Conservation (phyloP, 805 yeast species). For the Candida verbasci region DNA sequence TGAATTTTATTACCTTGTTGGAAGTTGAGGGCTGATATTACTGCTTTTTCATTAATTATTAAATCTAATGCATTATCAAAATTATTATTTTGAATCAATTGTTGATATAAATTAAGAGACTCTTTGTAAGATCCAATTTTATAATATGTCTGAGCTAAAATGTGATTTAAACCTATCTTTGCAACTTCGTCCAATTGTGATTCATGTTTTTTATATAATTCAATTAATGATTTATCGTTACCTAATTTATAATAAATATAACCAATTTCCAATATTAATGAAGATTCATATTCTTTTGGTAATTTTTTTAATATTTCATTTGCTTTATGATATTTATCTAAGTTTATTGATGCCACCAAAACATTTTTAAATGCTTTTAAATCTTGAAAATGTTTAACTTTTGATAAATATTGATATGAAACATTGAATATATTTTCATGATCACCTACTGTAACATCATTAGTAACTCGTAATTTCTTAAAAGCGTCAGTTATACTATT, state of each 20-base stretch:
- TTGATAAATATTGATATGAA: slow-evolving; percentile 38
- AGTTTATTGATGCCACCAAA: slow-evolving; percentile 55
- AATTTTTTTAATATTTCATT: slow-evolving; percentile 36
- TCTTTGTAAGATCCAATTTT: slow-evolving; percentile 38
- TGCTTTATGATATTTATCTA: slow-evolving; percentile 54
- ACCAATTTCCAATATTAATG: slow-evolving; percentile 47
- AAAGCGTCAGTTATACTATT: slow-evolving; percentile 38
- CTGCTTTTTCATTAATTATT: slow-evolving; percentile 63
- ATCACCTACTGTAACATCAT: slow-evolving; percentile 19
- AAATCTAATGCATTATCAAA: slow-evolving; percentile 49
- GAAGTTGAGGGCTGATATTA: slow-evolving; percentile 46
- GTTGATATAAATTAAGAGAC: slow-evolving; percentile 45
- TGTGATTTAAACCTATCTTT: slow-evolving; percentile 39
- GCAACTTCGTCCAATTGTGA: slow-evolving; percentile 7
- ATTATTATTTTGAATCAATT: slow-evolving; percentile 27
- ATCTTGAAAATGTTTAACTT: slow-evolving; percentile 33
- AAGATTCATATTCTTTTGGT: slow-evolving; percentile 30
- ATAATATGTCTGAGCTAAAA: slow-evolving; percentile 52
- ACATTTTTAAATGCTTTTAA: slow-evolving; percentile 37
- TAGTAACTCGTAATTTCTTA: slow-evolving; percentile 32
- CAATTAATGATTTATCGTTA: slow-evolving; percentile 23
- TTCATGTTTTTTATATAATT: slow-evolving; percentile 14
- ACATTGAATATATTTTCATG: slow-evolving; percentile 35
- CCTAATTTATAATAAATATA: slow-evolving; percentile 61
- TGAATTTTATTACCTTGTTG: slow-evolving; percentile 9